phyloP scores from a whole-genome alignment of 441 rosid genomes.

The Adansonia rubrostipa region DNA sequence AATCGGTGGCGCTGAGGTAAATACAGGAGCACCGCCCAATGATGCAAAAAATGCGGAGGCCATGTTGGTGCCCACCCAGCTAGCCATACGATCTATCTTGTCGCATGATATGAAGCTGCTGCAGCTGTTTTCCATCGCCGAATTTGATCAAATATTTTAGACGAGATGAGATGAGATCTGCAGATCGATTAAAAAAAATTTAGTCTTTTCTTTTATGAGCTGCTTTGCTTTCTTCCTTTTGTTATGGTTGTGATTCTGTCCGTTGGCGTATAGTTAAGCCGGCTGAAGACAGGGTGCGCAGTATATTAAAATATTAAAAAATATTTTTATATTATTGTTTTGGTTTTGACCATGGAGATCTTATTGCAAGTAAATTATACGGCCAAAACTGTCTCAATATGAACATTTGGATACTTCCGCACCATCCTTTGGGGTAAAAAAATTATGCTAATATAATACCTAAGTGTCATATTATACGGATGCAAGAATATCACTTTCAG shows the following conservation, averaged over 20 bases:
- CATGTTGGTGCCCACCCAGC: slow-evolving; percentile 78
- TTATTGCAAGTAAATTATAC: background rate
- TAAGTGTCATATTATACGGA: background rate
- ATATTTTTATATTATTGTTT: background rate
- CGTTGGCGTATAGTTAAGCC: slow-evolving; percentile 1
- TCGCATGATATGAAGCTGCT: slow-evolving; percentile 64
- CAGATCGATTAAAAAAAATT: no score
- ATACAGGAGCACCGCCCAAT: slow-evolving; percentile 91
- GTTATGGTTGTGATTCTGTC: slow-evolving; percentile 1
- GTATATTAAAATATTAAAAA: no score
- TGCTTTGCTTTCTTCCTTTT: background rate
- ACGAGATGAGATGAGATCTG: no score
- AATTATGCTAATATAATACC: background rate
- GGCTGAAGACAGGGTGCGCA: background rate
- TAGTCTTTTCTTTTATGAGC: background rate
- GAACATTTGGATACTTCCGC: background rate
- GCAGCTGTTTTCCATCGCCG: slow-evolving; percentile 31
- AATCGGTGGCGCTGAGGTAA: slow-evolving; percentile 73
- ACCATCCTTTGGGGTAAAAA: background rate
- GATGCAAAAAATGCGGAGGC: slow-evolving; percentile 91
- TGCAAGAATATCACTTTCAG: background rate
- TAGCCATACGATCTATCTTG: slow-evolving; percentile 78
- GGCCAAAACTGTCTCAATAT: background rate
- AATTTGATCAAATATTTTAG: background rate
- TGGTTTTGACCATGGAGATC: background rate